Base-by-base conservation (phyloP, 1,284 basidiomycete species). In the Meripilus lineatus region DNA sequence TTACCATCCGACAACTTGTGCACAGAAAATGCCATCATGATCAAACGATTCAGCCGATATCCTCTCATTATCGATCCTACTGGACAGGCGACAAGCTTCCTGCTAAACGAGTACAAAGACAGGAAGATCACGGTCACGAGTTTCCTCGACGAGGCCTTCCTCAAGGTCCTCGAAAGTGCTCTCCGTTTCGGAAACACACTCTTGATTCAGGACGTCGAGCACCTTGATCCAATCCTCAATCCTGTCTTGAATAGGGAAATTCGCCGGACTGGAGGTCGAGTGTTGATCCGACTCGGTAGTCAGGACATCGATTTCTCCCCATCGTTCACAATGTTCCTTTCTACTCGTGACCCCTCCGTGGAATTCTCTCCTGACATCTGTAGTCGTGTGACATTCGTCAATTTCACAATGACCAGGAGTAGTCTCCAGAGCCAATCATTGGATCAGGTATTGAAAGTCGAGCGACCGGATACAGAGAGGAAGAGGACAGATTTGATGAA, bases 221-320 rank as follows among this genome's bases (percentile, higher is more conserved):
- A 95, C 56, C 79, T 99, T 26, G 97, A 99, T 63, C 96, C 97
- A 1, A 96, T 99, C 52, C 75, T 99, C 48, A 99, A 99, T 58
- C 90, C 95, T 2, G 93, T 99, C 15, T 78, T 99, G 49, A 99
- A 99, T 75, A 92, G 87, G 60, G 96, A 99, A 68, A 89, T 98
- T 35, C 80, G 95, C 32, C 81, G 92, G 32, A 94, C 92, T 3
- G 96, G 96, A 42, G 96, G 96, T 34, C 93, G 96, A 65, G 93
- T 99, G 10, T 81, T 99, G 38, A 98, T 99, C 57, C 89, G 96
- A 38, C 76, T 99, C 21, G 96, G 96, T n/a, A 96, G 78, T 61
- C 95, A 99, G 68, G 97, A 99, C 54, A 98, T 99, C 62, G 96
- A 99, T 66, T 99, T 98, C 65, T 98, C 95, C 1, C 96, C 97